Evolutionary conservation across 768 basidiomycete genomes (phyloP).

Genomic region (Boletus rufocinnamomeus): DNA sequence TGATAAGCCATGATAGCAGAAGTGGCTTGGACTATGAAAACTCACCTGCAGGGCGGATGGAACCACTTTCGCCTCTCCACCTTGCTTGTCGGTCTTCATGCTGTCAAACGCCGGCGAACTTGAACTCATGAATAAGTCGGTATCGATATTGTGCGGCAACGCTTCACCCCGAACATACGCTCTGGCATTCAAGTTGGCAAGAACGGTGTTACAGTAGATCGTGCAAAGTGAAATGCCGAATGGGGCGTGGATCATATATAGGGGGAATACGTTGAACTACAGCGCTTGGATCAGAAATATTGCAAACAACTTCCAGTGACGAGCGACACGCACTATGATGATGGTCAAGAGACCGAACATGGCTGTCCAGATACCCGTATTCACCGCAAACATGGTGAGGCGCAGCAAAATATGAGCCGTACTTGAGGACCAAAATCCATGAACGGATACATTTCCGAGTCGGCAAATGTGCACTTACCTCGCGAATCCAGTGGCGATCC

Average conservation of each 20-base stretch:
- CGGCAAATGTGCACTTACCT: not conserved
- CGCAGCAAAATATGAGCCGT: conserved; percentile 5
- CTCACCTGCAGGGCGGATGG: not conserved
- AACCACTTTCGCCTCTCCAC: not conserved
- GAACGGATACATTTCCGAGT: not conserved
- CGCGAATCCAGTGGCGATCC: not conserved
- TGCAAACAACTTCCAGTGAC: not conserved
- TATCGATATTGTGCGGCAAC: not conserved
- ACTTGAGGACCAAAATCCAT: not conserved
- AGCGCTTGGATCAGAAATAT: too few species aligned
- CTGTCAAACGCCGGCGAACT: too few species aligned
- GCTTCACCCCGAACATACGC: conserved; percentile 2
- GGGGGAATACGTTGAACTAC: not conserved
- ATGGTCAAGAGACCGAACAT: conserved; percentile 44
- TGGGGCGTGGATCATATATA: not conserved
- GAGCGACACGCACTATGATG: conserved; percentile 47
- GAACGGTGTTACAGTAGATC: conserved; percentile 1
- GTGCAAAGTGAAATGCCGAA: conserved; percentile 8
- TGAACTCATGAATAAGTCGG: not conserved
- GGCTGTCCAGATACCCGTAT: conserved; percentile 49
- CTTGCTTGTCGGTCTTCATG: too few species aligned
- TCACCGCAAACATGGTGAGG: conserved; percentile 6
- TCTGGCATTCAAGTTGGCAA: conserved; percentile 15
- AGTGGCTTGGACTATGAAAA: not conserved
- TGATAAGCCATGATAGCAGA: not conserved